A percentile compares a stretch with the other conserved stretches of the same genome.
Conservation (phyloP, 1,284 basidiomycete species). For the Rhodotorula sp. region DNA sequence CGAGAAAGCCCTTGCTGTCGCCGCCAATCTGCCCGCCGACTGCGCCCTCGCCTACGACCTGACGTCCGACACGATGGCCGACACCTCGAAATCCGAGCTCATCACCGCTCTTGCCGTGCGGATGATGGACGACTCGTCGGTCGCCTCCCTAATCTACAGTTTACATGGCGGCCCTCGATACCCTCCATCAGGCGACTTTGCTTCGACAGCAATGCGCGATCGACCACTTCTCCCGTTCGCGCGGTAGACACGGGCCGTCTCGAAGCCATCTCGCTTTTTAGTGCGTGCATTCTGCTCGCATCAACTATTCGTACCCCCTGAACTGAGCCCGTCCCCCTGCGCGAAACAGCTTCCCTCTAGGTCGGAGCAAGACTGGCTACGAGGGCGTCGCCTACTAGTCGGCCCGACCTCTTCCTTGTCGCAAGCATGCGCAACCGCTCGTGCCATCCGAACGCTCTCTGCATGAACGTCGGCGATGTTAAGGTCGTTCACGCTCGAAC, state of each 20-base stretch:
- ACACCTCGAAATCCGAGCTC: background rate
- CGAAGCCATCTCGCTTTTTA: no score
- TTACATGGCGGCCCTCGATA: constrained; percentile 2
- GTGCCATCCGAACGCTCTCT: constrained; percentile 44
- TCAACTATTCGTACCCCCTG: no score
- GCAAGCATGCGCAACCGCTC: constrained; percentile 50
- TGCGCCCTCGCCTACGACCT: background rate
- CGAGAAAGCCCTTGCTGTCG: constrained; percentile 17
- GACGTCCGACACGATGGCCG: no score
- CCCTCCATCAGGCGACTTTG: background rate
- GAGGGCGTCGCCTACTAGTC: no score
- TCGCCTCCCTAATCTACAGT: background rate
- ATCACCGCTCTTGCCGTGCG: background rate
- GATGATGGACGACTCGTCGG: constrained; percentile 7
- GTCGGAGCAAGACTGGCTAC: background rate
- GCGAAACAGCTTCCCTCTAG: background rate
- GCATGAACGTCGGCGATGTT: constrained; percentile 44
- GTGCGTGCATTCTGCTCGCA: no score
- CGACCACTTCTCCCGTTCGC: background rate
- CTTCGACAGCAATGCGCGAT: background rate
- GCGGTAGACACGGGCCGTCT: no score
- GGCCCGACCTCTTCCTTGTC: constrained; percentile 44
- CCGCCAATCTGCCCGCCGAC: background rate
- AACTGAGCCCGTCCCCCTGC: no score
- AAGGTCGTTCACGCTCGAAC: constrained; percentile 39